phyloP scores from a whole-genome alignment of 768 basidiomycete species.

The Boletus huronensis region DNA sequence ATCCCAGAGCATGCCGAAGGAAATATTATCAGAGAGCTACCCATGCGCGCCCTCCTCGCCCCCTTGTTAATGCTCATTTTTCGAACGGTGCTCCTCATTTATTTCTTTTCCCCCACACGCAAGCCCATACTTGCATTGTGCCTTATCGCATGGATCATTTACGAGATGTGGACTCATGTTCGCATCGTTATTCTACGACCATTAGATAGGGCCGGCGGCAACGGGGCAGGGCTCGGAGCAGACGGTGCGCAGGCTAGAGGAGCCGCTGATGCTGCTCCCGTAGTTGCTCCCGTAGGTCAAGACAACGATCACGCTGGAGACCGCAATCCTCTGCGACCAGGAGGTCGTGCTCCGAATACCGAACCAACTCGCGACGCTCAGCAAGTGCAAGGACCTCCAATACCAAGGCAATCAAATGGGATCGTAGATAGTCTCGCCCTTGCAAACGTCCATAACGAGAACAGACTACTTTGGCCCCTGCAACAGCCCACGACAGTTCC shows the following conservation, averaged over 20 bases:
- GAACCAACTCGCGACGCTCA: conserved; percentile 15
- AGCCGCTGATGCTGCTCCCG: conserved; percentile 24
- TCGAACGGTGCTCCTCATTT: conserved; percentile 64
- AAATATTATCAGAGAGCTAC: conserved; percentile 48
- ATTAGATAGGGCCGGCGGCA: conserved; percentile 33
- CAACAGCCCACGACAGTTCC: conserved; percentile 13
- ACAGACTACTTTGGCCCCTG: conserved; percentile 43
- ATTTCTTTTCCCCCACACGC: conserved; percentile 73
- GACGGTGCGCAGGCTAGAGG: conserved; percentile 20
- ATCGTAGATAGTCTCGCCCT: conserved; percentile 53
- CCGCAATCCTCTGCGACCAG: conserved; percentile 15
- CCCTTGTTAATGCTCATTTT: conserved; percentile 65
- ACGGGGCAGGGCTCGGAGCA: conserved; percentile 19
- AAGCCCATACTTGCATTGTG: conserved; percentile 68
- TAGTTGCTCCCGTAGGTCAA: conserved; percentile 16
- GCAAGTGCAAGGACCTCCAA: conserved; percentile 28
- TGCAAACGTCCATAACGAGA: conserved; percentile 55
- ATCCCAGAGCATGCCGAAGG: conserved; percentile 29
- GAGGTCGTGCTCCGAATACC: conserved; percentile 14
- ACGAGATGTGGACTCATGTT: conserved; percentile 73
- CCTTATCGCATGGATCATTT: conserved; percentile 66
- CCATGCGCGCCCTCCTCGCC: conserved; percentile 63
- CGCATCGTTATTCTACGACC: conserved; percentile 42
- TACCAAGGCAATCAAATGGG: conserved; percentile 30
- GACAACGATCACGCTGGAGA: conserved; percentile 14